Evolutionary conservation across 2,329 filamentous ascomycete species (phyloP).

Genomic region (Magnaporthiopsis incrustans): DNA sequence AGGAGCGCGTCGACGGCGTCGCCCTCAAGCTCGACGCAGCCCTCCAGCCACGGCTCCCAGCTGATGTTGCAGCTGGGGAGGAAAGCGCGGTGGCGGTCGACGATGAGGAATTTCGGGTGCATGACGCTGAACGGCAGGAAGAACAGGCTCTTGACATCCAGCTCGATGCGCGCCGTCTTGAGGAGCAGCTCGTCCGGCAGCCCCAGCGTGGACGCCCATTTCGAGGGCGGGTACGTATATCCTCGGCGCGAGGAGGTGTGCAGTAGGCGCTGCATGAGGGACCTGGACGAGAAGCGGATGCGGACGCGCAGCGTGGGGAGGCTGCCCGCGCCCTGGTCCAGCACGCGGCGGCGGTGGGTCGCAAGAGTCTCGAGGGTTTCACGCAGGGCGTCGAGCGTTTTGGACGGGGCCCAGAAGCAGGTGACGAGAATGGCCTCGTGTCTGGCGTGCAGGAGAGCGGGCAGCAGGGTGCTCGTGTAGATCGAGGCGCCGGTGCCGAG

Average conservation of each 20-base stretch:
- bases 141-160: conserved; percentile 71
- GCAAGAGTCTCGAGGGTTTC: conserved; percentile 54
- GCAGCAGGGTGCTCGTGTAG: conserved; percentile 46
- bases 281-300: conserved; percentile 70
- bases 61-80: conserved; percentile 78
- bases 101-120: conserved; percentile 74
- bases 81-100: conserved; percentile 60
- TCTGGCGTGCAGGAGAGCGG: conserved; percentile 38
- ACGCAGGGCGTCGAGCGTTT: conserved; percentile 49
- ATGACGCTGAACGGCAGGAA: conserved; percentile 77
- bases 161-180: conserved; percentile 51
- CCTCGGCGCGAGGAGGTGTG: conserved; percentile 59
- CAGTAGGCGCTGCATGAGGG: conserved; percentile 65
- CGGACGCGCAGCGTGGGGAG: conserved; percentile 46
- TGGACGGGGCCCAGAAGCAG: conserved; percentile 40
- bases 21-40: conserved; percentile 60
- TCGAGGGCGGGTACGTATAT: conserved; percentile 47
- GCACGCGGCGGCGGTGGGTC: conserved; percentile 22
- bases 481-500: conserved; percentile 52
- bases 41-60: conserved; percentile 85
- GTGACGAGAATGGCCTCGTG: conserved; percentile 16
- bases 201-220: conserved; percentile 55
- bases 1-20: conserved; percentile 53
- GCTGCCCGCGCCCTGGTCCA: conserved; percentile 13
- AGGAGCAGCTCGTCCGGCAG: conserved; percentile 48